Evolutionary conservation across 768 basidiomycete genomes (phyloP).

Genomic region (Megacollybia marginata): DNA sequence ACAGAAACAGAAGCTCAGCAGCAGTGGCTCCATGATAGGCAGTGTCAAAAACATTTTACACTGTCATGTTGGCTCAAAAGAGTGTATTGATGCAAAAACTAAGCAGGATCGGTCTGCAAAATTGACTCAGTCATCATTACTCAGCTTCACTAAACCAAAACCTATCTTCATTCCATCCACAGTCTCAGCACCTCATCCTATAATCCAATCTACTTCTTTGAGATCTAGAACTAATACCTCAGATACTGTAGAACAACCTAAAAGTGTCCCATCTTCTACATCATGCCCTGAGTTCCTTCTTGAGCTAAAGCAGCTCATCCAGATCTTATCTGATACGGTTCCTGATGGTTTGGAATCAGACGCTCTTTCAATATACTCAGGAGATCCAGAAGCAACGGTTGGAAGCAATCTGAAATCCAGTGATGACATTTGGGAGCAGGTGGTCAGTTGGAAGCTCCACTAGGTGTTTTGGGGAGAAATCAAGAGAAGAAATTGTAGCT

Average conservation of each 20-base stretch:
- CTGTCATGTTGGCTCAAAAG: not conserved
- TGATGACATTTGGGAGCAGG: slow-evolving; percentile 17
- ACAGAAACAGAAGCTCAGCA: no score
- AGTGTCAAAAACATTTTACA: no score
- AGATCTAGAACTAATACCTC: no score
- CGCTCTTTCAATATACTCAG: slow-evolving; percentile 5
- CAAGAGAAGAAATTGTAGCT: slow-evolving; percentile 5
- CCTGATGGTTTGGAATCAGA: slow-evolving; percentile 6
- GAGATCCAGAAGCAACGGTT: slow-evolving; percentile 7
- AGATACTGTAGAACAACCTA: not conserved
- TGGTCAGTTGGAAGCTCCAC: slow-evolving; percentile 7
- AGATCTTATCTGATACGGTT: slow-evolving; percentile 2
- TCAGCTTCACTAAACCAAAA: slow-evolving; percentile 3
- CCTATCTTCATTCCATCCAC: slow-evolving; percentile 7
- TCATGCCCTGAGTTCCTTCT: not conserved
- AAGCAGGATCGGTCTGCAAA: slow-evolving; percentile 6
- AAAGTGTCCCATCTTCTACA: no score
- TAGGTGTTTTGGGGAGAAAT: slow-evolving; percentile 14
- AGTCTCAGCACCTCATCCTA: not conserved
- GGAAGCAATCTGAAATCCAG: not conserved
- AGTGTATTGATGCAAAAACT: not conserved
- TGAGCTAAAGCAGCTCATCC: not conserved
- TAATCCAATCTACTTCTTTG: not conserved
- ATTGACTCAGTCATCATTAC: slow-evolving; percentile 4
- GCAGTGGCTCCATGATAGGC: no score